Conservation (phyloP, 192 early-diverging fungal species). For the Umbelopsis sp. region DNA sequence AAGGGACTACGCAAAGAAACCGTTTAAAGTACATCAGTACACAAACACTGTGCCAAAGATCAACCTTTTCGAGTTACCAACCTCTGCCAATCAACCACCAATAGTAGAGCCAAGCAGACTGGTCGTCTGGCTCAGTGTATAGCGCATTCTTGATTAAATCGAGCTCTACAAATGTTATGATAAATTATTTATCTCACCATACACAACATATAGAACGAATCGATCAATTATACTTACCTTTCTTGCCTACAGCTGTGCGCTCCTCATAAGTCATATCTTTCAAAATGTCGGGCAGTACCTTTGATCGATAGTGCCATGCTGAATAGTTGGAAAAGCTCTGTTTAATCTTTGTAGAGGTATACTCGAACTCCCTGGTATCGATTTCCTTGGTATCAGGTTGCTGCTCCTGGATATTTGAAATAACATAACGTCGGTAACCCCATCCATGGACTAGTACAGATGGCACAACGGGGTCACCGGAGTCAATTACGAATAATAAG, state of each 20-base stretch:
- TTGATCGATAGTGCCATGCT: conserved; percentile 97
- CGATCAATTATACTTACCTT: conserved; percentile 20
- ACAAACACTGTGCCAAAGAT: neutral
- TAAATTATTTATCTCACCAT: neutral
- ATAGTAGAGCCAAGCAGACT: conserved; percentile 97
- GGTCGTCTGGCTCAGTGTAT: conserved; percentile 96
- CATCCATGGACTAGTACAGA: conserved; percentile 84
- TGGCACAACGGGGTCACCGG: too few species aligned
- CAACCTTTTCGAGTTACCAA: neutral
- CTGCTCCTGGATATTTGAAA: conserved; percentile 35
- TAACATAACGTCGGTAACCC: conserved; percentile 93
- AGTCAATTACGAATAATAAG: neutral
- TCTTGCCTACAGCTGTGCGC: conserved; percentile 34
- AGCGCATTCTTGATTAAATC: conserved; percentile 87
- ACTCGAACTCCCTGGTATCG: conserved; percentile 77
- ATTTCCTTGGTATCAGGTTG: conserved; percentile 38
- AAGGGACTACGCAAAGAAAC: neutral
- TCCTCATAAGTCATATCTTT: conserved; percentile 45
- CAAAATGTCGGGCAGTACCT: conserved; percentile 65
- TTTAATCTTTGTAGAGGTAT: conserved; percentile 86
- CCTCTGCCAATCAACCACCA: conserved; percentile 84
- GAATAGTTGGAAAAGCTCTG: conserved; percentile 96
- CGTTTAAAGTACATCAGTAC: neutral
- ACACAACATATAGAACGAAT: neutral
- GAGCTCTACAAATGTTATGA: conserved; percentile 65